Evolutionary conservation across 1,139 yeast genomes (phyloP).

Genomic region (Casaregolazyma lundiana): DNA sequence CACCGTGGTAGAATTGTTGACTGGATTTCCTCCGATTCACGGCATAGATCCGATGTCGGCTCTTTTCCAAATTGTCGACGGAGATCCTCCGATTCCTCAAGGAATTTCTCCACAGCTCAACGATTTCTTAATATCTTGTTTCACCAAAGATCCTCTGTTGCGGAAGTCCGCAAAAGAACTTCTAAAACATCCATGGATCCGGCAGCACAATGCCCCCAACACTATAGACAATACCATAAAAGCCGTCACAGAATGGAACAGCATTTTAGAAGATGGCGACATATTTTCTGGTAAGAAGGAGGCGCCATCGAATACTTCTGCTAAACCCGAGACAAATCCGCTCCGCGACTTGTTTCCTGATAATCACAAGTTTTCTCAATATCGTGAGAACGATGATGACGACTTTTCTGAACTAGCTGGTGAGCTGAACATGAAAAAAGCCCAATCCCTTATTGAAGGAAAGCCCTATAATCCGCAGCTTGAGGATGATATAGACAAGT

Average conservation of each 20-base stretch:
- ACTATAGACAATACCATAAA: conserved; percentile 29
- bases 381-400: conserved; percentile 18
- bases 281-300: neutral
- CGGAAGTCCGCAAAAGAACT: conserved; percentile 56
- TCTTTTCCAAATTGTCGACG: conserved; percentile 86
- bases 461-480: neutral
- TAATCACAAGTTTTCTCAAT: conserved; percentile 3
- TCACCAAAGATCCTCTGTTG: conserved; percentile 65
- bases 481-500: conserved; percentile 3
- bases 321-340: neutral
- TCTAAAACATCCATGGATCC: conserved; percentile 60
- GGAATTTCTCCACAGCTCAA: conserved; percentile 43
- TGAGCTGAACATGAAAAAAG: conserved; percentile 23
- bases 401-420: conserved; percentile 29
- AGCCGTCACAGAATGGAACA: conserved; percentile 31
- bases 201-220: conserved; percentile 17
- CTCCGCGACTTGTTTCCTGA: neutral
- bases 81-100: conserved; percentile 74
- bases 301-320: neutral
- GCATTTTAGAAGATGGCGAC: conserved; percentile 4
- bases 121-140: conserved; percentile 70
- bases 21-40: conserved; percentile 86
- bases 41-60: conserved; percentile 82
- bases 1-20: conserved; percentile 77
- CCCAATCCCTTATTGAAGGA: conserved; percentile 12